Evolutionary conservation across 371 early-diverging fungal genomes (phyloP).

Genomic region (Rhizomucor miehei): DNA sequence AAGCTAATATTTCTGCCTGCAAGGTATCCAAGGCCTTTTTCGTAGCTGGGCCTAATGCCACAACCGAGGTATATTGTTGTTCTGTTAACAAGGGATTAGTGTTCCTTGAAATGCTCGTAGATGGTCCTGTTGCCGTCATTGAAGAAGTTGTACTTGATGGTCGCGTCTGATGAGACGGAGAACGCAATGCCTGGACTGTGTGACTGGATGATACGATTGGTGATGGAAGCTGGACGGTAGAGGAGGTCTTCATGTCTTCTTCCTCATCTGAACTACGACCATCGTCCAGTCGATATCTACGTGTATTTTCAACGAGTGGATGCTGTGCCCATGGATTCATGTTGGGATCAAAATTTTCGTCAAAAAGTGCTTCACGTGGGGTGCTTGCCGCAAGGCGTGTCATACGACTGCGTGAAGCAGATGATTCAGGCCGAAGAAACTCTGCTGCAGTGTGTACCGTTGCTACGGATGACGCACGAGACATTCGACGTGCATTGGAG

Average conservation of each 20-base stretch:
- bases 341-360: slow-evolving; percentile 27
- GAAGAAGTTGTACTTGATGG: slow-evolving; percentile 24
- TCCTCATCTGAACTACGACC: slow-evolving; percentile 11
- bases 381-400: not conserved
- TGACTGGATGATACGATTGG: slow-evolving; percentile 10
- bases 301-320: not conserved
- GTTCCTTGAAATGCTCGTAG: not conserved
- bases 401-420: not conserved
- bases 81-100: slow-evolving; percentile 7
- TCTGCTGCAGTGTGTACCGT: slow-evolving; percentile 2
- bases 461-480: not conserved
- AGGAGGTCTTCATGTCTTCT: not conserved
- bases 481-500: not conserved
- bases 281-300: slow-evolving; percentile 19
- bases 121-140: slow-evolving; percentile 25
- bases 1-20: slow-evolving; percentile 37
- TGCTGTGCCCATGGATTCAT: slow-evolving; percentile 33
- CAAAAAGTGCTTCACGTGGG: slow-evolving; percentile 9
- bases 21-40: slow-evolving; percentile 40
- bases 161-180: slow-evolving; percentile 1
- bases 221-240: slow-evolving; percentile 8
- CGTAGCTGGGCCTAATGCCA: slow-evolving; percentile 35
- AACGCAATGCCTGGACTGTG: not conserved
- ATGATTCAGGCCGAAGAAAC: not conserved
- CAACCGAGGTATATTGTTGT: slow-evolving; percentile 19